These are phyloP conservation scores for Hypholoma sublateritium DNA, from an alignment of 768 basidiomycete genomes.

Conservation along the genomic window DNA sequence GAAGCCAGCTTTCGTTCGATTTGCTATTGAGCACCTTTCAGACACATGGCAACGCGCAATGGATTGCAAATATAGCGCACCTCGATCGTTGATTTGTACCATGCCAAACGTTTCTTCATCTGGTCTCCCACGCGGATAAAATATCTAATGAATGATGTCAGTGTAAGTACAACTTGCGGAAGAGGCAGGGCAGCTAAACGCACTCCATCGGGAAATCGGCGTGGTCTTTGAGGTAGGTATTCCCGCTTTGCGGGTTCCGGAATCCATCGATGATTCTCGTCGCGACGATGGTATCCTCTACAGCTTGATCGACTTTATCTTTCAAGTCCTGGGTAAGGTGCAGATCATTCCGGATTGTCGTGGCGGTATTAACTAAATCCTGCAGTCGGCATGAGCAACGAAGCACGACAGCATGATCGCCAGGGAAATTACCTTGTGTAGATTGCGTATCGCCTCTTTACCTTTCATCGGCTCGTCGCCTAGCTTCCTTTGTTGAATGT, in stretches of 20 bases:
- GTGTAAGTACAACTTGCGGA: not conserved
- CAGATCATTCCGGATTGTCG: conserved; percentile 65
- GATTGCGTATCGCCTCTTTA: conserved; percentile 61
- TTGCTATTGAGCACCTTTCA: conserved; percentile 45
- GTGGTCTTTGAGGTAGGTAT: conserved; percentile 71
- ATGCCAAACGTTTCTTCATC: conserved; percentile 68
- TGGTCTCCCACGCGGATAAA: conserved; percentile 72
- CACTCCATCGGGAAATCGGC: conserved; percentile 84
- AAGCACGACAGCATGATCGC: not conserved
- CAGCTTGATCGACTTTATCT: conserved; percentile 71
- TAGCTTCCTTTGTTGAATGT: conserved; percentile 72
- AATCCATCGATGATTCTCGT: conserved; percentile 79
- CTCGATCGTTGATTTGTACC: conserved; percentile 83
- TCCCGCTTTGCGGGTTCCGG: conserved; percentile 70
- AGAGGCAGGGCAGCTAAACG: conserved; percentile 22
- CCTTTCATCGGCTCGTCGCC: conserved; percentile 75
- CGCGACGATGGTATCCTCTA: conserved; percentile 78
- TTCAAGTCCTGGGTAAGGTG: conserved; percentile 70
- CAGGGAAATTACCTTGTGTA: conserved; percentile 57
- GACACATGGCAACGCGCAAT: not conserved
- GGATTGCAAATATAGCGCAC: conserved; percentile 31
- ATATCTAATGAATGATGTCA: conserved; percentile 42
- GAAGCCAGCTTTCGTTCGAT: conserved; percentile 82
- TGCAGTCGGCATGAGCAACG: conserved; percentile 24
- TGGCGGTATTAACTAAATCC: conserved; percentile 66